These are phyloP conservation scores for Zygosaccharomyces gambellarensis DNA, from an alignment of 805 yeast species.

Conservation along the genomic window DNA sequence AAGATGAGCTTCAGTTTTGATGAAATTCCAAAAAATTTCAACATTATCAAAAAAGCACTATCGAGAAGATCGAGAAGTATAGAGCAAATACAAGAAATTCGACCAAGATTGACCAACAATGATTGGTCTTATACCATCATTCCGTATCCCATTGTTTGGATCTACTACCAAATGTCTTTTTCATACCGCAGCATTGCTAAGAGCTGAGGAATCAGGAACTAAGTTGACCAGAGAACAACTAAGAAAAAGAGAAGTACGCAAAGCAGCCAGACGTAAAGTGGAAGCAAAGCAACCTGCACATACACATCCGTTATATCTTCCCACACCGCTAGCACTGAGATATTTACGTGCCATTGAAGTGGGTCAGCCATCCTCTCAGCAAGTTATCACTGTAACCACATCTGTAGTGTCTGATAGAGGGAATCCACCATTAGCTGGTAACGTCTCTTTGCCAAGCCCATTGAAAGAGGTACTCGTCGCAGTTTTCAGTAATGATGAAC, in stretches of 20 bases:
- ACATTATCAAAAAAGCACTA: neutral
- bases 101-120: neutral
- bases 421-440: slow-evolving; percentile 67
- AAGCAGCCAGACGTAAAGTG: slow-evolving; percentile 35
- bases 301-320: slow-evolving; percentile 62
- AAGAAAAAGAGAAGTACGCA: slow-evolving; percentile 37
- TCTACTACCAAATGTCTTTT: slow-evolving; percentile 8
- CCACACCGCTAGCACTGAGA: slow-evolving; percentile 64
- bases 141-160: neutral
- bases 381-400: slow-evolving; percentile 64
- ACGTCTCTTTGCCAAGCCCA: slow-evolving; percentile 67
- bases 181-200: slow-evolving; percentile 11
- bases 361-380: slow-evolving; percentile 68
- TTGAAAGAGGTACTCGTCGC: slow-evolving; percentile 59
- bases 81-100: neutral
- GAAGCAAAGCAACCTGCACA: slow-evolving; percentile 42
- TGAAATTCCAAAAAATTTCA: neutral
- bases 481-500: slow-evolving; percentile 60
- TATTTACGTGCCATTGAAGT: slow-evolving; percentile 86
- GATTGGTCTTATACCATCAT: slow-evolving; percentile 3
- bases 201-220: slow-evolving; percentile 18
- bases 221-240: slow-evolving; percentile 30
- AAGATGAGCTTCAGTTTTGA: neutral
- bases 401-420: slow-evolving; percentile 70
- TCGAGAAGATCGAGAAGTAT: neutral